A percentile compares a stretch with the other conserved stretches of the same genome.
These are phyloP conservation scores for Naumovozyma baii DNA, from an alignment of 805 yeast genomes.

Conservation along the genomic window DNA sequence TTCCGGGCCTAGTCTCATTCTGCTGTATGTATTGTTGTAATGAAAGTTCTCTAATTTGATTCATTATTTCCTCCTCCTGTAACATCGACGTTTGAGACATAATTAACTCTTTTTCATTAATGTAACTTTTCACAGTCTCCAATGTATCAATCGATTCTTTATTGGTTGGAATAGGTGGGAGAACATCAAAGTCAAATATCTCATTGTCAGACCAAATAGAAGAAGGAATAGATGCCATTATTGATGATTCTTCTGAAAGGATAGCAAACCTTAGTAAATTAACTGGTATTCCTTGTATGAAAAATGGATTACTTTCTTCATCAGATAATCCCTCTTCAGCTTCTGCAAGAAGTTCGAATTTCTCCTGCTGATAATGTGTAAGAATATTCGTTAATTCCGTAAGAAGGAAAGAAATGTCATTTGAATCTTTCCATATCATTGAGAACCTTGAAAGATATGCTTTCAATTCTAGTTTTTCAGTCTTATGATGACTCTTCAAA, in stretches of 20 bases:
- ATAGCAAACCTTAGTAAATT: constrained; percentile 61
- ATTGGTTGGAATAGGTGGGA: constrained; percentile 48
- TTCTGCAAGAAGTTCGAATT: neutral
- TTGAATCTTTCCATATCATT: constrained; percentile 43
- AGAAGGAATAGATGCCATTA: constrained; percentile 61
- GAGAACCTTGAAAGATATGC: constrained; percentile 52
- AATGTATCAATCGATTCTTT: constrained; percentile 29
- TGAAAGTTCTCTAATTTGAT: constrained; percentile 27
- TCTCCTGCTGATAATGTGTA: constrained; percentile 7
- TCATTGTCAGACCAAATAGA: constrained; percentile 52
- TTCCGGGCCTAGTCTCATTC: constrained; percentile 8
- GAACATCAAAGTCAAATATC: constrained; percentile 58
- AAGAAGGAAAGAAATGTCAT: constrained; percentile 39
- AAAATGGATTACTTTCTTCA: constrained; percentile 13
- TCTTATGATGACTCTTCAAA: constrained; percentile 8
- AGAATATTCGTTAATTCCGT: constrained; percentile 31
- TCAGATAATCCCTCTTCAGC: neutral
- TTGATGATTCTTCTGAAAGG: constrained; percentile 58
- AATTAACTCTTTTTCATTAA: constrained; percentile 26
- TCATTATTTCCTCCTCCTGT: constrained; percentile 27
- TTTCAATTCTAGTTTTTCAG: constrained; percentile 35
- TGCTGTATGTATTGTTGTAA: constrained; percentile 25
- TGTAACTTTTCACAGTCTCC: constrained; percentile 29
- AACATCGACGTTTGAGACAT: constrained; percentile 19
- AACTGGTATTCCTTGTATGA: constrained; percentile 36